Evolutionary conservation across 1,284 basidiomycete species (phyloP), one percentile per base, ranked within the genome.

Genomic region (Pyrrhoderma lamaoense): DNA sequence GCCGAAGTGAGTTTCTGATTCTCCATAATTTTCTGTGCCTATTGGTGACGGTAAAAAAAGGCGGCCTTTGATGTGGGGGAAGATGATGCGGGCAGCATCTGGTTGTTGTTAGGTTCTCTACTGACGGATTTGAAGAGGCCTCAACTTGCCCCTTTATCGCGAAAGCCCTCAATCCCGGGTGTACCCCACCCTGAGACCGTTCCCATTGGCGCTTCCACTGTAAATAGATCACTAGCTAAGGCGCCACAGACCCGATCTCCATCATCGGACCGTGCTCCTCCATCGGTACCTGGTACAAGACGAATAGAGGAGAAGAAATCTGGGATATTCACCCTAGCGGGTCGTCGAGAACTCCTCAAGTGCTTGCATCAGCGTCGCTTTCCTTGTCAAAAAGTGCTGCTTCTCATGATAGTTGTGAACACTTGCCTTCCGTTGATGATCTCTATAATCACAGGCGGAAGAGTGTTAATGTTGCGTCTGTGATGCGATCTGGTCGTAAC

Each of bases 21-120:
- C 3, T 37, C 45, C 52, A 55, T 52, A 40, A n/a, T 39, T 34
- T 40, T 40, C 42, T 37, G 31, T 52, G 23, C n/a, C n/a, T n/a
- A 35, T 35, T 21, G 13, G 4, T 18, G 25, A 42, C 11, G 18
- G 3, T 19, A 19, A 46, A 47, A 23, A 48, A 53, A 87, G 84
- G 68, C 79, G 35, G 86, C 89, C 5, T 65, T 79, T 22, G 67
- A 77, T 45, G 82, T 73, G 19, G 80, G 79, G 18, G 74, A 80
- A 58, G 62, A 72, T n/a, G 72, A 79, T 14, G 77, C 79, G 3
- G 82, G 82, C 0, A 79, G 88, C 58, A 71, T 76, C 1, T 92
- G 89, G 89, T 59, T 79, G 13, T 67, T 89, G 5, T 64, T 92
- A 11, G 72, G 71, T 13, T 76, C 77, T 4, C 70, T 85, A 1